Percentiles rank a stretch among this genome's conserved stretches.
Conservation (phyloP, 371 early-diverging fungal genomes). For the Mortierella sp. region DNA sequence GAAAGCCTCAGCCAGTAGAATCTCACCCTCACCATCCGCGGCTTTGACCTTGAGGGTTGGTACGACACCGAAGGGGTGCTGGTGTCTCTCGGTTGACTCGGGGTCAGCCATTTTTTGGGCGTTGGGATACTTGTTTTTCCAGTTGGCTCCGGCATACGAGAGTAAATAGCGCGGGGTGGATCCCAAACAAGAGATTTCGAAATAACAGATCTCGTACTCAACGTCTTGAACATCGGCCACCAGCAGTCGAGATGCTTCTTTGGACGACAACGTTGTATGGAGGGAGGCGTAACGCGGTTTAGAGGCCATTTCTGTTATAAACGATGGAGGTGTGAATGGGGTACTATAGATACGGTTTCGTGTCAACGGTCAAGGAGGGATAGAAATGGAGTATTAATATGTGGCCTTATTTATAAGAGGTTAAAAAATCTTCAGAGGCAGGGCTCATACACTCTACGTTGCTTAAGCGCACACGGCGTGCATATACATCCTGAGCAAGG, state of each 20-base stretch:
- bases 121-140: slow-evolving; percentile 10
- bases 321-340: too few relatives aligned
- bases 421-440: too few relatives aligned
- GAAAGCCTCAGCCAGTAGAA: slow-evolving; percentile 10
- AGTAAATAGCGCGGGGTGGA: slow-evolving; percentile 16
- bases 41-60: slow-evolving; percentile 12
- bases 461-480: too few relatives aligned
- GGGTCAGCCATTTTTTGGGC: background rate
- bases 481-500: too few relatives aligned
- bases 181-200: slow-evolving; percentile 14
- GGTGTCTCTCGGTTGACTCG: background rate
- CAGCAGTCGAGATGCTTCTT: background rate
- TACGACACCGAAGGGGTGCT: slow-evolving; percentile 15
- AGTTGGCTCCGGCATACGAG: slow-evolving; percentile 11
- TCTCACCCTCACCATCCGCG: background rate
- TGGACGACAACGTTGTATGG: background rate
- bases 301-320: too few relatives aligned
- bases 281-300: too few relatives aligned
- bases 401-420: too few relatives aligned
- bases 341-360: too few relatives aligned
- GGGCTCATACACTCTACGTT: too few relatives aligned
- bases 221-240: background rate
- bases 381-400: too few relatives aligned
- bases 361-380: too few relatives aligned
- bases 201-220: slow-evolving; percentile 15